Conservation (phyloP, 23 red algal genomes). For the Gracilariopsis chorda region DNA sequence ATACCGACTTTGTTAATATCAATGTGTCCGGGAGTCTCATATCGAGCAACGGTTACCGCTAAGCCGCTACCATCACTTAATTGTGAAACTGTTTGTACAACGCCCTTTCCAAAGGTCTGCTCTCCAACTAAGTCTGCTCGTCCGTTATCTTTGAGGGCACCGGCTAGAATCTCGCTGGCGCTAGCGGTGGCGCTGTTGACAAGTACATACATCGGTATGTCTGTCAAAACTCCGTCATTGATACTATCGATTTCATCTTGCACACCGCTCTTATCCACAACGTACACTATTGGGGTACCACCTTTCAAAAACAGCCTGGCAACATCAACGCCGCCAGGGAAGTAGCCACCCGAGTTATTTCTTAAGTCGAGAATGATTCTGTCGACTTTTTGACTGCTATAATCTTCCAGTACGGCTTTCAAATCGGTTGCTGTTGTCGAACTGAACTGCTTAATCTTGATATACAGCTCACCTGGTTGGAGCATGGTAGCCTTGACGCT, state of each 20-base stretch:
- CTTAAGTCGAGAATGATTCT: slow-evolving; percentile 88
- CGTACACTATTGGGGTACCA: slow-evolving; percentile 77
- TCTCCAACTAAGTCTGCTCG: slow-evolving; percentile 74
- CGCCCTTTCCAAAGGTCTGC: slow-evolving; percentile 96
- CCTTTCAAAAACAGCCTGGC: slow-evolving; percentile 82
- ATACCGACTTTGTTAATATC: slow-evolving; percentile 97
- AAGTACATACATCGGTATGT: slow-evolving; percentile 64
- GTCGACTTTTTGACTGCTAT: slow-evolving; percentile 2
- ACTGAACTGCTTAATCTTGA: slow-evolving; percentile 91
- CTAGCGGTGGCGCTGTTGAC: slow-evolving; percentile 92
- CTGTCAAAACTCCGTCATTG: not conserved
- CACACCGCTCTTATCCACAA: slow-evolving; percentile 70
- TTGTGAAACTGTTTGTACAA: slow-evolving; percentile 90
- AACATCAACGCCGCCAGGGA: slow-evolving; percentile 90
- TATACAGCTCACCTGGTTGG: slow-evolving; percentile 28
- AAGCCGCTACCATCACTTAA: slow-evolving; percentile 88
- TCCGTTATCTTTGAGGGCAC: slow-evolving; percentile 86
- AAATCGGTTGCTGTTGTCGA: slow-evolving; percentile 79
- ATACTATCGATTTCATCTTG: slow-evolving; percentile 63
- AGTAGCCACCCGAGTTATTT: slow-evolving; percentile 95
- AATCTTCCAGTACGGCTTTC: slow-evolving; percentile 35
- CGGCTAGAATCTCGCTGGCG: slow-evolving; percentile 93
- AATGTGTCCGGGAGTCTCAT: slow-evolving; percentile 88
- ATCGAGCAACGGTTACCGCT: slow-evolving; percentile 88
- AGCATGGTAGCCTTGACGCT: slow-evolving; percentile 50